Conservation (phyloP, 805 yeast species). For the Barnettozyma pratensis region DNA sequence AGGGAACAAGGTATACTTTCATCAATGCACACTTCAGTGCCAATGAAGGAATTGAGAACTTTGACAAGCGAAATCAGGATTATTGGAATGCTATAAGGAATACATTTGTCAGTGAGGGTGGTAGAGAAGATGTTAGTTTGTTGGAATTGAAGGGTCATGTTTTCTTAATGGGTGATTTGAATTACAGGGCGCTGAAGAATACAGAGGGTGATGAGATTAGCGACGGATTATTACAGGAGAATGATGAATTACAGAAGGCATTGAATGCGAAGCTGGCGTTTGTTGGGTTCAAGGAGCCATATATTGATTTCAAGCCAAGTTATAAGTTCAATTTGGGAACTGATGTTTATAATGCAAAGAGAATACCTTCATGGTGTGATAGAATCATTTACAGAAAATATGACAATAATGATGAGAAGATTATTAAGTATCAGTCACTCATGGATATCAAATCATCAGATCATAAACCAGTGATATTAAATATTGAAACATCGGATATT, state of each 20-base stretch:
- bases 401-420: constrained; percentile 18
- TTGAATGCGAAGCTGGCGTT: constrained; percentile 40
- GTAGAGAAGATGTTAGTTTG: constrained; percentile 38
- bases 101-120: constrained; percentile 52
- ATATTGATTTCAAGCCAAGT: constrained; percentile 70
- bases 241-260: constrained; percentile 32
- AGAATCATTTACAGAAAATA: constrained; percentile 59
- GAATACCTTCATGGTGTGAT: constrained; percentile 91
- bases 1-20: constrained; percentile 42
- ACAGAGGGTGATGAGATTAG: constrained; percentile 13
- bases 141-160: constrained; percentile 50
- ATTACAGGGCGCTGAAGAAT: constrained; percentile 51
- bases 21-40: constrained; percentile 74
- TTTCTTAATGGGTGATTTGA: constrained; percentile 81
- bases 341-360: constrained; percentile 43
- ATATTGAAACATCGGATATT: constrained; percentile 21
- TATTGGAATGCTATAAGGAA: constrained; percentile 44
- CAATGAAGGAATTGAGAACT: constrained; percentile 54
- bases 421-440: constrained; percentile 46
- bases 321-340: constrained; percentile 60
- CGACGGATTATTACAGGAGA: constrained; percentile 22
- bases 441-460: constrained; percentile 54
- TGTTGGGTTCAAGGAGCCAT: constrained; percentile 60
- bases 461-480: constrained; percentile 71
- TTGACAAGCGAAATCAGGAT: constrained; percentile 46